Evolutionary conservation across 2,329 filamentous ascomycete species (phyloP).

Genomic region (Cercospora sp.): DNA sequence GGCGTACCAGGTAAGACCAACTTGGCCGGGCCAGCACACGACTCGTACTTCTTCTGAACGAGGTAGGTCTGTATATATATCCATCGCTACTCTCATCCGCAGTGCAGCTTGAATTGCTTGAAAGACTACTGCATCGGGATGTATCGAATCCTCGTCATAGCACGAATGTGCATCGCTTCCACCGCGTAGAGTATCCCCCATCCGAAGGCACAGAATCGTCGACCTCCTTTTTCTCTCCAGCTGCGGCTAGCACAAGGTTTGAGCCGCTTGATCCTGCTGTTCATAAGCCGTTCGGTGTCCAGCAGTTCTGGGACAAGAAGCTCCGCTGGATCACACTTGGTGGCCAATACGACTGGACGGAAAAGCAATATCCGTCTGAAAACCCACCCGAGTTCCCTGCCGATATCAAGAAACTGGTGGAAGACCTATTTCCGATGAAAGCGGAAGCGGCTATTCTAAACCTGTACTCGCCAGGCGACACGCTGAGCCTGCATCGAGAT

Average conservation of each 20-base stretch:
- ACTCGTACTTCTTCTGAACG: constrained; percentile 28
- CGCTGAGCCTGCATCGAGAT: constrained; percentile 88
- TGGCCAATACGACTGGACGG: constrained; percentile 95
- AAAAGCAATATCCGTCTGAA: constrained; percentile 73
- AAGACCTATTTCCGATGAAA: constrained; percentile 71
- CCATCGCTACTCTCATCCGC: constrained; percentile 70
- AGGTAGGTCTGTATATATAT: constrained; percentile 69
- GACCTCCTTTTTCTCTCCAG: constrained; percentile 59
- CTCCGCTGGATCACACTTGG: constrained; percentile 93
- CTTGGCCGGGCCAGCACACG: not conserved
- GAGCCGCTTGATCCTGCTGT: constrained; percentile 67
- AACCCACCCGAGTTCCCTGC: constrained; percentile 69
- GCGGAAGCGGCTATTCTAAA: constrained; percentile 93
- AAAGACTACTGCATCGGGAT: constrained; percentile 73
- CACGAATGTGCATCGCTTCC: constrained; percentile 89
- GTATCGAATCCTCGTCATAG: constrained; percentile 71
- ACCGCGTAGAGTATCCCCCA: constrained; percentile 64
- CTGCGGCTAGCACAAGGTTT: constrained; percentile 34
- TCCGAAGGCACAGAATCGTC: constrained; percentile 27
- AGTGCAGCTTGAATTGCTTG: constrained; percentile 69
- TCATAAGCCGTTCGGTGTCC: constrained; percentile 72
- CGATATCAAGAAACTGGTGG: constrained; percentile 69
- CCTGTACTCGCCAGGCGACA: constrained; percentile 86
- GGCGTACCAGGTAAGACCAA: constrained; percentile 64
- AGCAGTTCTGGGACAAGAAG: constrained; percentile 72